Evolutionary conservation across 805 yeast genomes (phyloP).

Genomic region (Ogataea ganodermae): DNA sequence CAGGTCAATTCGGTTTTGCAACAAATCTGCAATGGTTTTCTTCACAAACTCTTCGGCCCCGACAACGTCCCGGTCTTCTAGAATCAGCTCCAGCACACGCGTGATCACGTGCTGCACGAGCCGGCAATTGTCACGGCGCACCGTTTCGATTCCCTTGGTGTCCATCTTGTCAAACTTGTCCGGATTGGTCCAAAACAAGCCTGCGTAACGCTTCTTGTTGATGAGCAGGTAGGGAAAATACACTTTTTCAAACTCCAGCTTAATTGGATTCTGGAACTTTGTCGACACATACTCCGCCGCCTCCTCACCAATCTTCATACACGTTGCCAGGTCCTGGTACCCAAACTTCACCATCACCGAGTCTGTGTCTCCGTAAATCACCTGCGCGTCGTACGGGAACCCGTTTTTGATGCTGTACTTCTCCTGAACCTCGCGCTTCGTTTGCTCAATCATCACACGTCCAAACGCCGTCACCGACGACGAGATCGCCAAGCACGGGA

Average conservation of each 20-base stretch:
- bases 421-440: conserved; percentile 82
- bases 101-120: conserved; percentile 94
- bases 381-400: conserved; percentile 79
- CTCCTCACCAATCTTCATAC: conserved; percentile 91
- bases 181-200: conserved; percentile 92
- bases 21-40: conserved; percentile 80
- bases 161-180: conserved; percentile 96
- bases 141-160: conserved; percentile 97
- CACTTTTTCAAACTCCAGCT: conserved; percentile 93
- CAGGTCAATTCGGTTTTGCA: conserved; percentile 90
- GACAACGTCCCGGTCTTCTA: conserved; percentile 83
- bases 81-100: conserved; percentile 77
- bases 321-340: conserved; percentile 68
- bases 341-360: conserved; percentile 99
- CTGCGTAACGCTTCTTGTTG: conserved; percentile 96
- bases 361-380: conserved; percentile 98
- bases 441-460: conserved; percentile 92
- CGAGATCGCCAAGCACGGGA: conserved; percentile 95
- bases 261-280: conserved; percentile 81
- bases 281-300: conserved; percentile 89
- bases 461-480: conserved; percentile 96
- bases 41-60: conserved; percentile 87
- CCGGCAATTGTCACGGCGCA: conserved; percentile 95
- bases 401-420: conserved; percentile 83
- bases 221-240: conserved; percentile 92